Evolutionary conservation across 2,329 filamentous ascomycete species (phyloP).

Genomic region (Phoma sp.): DNA sequence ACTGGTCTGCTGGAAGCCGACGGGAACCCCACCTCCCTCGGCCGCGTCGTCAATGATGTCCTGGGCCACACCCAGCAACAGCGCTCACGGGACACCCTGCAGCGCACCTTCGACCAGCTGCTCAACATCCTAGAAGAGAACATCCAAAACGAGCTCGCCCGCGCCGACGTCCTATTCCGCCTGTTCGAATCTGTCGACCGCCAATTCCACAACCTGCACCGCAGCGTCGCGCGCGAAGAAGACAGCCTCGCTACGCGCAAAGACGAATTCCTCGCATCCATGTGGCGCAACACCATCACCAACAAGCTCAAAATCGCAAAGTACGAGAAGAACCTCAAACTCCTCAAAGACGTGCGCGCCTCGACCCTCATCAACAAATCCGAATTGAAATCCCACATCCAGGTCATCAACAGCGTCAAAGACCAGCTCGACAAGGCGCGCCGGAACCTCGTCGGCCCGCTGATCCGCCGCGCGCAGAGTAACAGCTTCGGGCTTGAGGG

Average conservation of each 20-base stretch:
- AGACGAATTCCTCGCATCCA: constrained; percentile 77
- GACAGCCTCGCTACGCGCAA: constrained; percentile 80
- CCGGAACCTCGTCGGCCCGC: constrained; percentile 80
- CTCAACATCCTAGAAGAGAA: constrained; percentile 86
- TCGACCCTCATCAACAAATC: constrained; percentile 88
- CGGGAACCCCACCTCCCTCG: constrained; percentile 68
- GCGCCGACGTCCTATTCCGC: constrained; percentile 79
- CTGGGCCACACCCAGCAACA: constrained; percentile 84
- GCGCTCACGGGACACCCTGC: constrained; percentile 78
- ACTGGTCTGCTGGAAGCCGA: constrained; percentile 53
- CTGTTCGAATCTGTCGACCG: constrained; percentile 92
- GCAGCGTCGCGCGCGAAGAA: constrained; percentile 82
- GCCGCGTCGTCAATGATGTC: constrained; percentile 70
- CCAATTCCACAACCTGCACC: constrained; percentile 86
- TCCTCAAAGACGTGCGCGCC: constrained; percentile 78
- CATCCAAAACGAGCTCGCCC: constrained; percentile 81
- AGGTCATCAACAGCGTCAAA: constrained; percentile 81
- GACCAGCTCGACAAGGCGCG: constrained; percentile 85
- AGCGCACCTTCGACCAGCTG: constrained; percentile 87
- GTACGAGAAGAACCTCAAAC: constrained; percentile 85
- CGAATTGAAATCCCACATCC: constrained; percentile 84
- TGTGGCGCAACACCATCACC: constrained; percentile 87
- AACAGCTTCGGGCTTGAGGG: constrained; percentile 79
- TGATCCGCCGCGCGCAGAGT: constrained; percentile 72
- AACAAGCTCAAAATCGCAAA: constrained; percentile 79